Percentiles rank a stretch among this genome's conserved stretches.
phyloP scores from a whole-genome alignment of 306 rosid genomes.

The Cercis canadensis region DNA sequence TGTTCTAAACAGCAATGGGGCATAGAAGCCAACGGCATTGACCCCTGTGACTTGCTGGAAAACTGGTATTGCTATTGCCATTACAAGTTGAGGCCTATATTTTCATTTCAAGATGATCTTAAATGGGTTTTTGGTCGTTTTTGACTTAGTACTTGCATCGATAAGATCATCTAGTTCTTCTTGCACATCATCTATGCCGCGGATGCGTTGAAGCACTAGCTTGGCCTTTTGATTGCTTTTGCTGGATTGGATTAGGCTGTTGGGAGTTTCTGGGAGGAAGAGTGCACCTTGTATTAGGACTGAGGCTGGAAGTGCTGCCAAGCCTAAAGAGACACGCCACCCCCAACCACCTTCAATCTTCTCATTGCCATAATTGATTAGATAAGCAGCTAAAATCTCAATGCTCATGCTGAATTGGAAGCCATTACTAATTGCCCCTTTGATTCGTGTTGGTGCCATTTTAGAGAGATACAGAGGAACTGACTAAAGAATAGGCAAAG shows the following conservation, averaged over 20 bases:
- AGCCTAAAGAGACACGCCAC: slow-evolving; percentile 75
- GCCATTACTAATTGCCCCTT: slow-evolving; percentile 83
- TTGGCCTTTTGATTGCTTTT: slow-evolving; percentile 50
- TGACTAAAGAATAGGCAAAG: slow-evolving; percentile 49
- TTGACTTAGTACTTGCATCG: slow-evolving; percentile 47
- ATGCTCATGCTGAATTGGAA: slow-evolving; percentile 76
- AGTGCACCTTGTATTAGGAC: slow-evolving; percentile 68
- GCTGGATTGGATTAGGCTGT: slow-evolving; percentile 65
- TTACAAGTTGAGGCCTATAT: slow-evolving; percentile 69
- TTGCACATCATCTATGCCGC: slow-evolving; percentile 53
- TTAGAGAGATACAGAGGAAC: slow-evolving; percentile 83
- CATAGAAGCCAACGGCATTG: slow-evolving; percentile 68
- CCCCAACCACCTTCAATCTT: slow-evolving; percentile 70
- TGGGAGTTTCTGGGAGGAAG: slow-evolving; percentile 89
- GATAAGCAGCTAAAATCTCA: slow-evolving; percentile 61
- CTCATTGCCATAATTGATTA: slow-evolving; percentile 72
- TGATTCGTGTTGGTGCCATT: slow-evolving; percentile 71
- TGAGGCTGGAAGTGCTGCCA: slow-evolving; percentile 77
- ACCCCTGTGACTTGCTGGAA: slow-evolving; percentile 79
- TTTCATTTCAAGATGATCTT: slow-evolving; percentile 49
- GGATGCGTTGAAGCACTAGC: slow-evolving; percentile 54
- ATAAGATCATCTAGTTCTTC: slow-evolving; percentile 63
- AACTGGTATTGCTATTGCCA: slow-evolving; percentile 69
- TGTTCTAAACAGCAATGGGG: slow-evolving; percentile 60
- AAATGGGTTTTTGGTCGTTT: slow-evolving; percentile 54